phyloP scores from a whole-genome alignment of 257 asterid genomes.

The Solanum tarijense region DNA sequence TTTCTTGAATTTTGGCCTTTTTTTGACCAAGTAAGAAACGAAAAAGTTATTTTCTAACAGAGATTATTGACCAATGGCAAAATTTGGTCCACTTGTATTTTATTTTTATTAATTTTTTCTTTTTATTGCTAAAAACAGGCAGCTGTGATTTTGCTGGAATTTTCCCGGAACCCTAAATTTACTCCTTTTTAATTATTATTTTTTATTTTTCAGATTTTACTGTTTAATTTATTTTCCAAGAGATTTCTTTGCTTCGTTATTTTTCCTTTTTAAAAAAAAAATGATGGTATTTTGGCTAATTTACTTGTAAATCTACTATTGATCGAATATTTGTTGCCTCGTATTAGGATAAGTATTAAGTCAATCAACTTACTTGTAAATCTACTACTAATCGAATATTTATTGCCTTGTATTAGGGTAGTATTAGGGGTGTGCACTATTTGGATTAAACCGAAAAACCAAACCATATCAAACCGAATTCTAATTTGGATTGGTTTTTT shows the following conservation, averaged over 20 bases:
- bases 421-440: background rate
- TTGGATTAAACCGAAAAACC: too few relatives aligned
- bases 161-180: background rate
- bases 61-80: background rate
- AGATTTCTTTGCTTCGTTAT: background rate
- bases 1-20: background rate
- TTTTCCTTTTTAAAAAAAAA: background rate
- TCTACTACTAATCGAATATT: background rate
- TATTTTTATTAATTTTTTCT: too few relatives aligned
- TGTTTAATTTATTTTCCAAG: background rate
- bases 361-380: background rate
- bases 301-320: background rate
- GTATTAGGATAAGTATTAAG: background rate
- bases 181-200: background rate
- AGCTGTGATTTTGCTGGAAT: background rate
- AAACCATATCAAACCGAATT: too few relatives aligned
- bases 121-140: background rate
- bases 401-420: background rate
- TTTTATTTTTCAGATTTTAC: background rate
- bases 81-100: background rate
- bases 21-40: background rate
- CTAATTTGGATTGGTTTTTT: too few relatives aligned
- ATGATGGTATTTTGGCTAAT: background rate
- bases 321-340: background rate
- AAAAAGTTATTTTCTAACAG: background rate